Base-by-base conservation (phyloP, 371 early-diverging fungal genomes). In the Mucor plumbeus region DNA sequence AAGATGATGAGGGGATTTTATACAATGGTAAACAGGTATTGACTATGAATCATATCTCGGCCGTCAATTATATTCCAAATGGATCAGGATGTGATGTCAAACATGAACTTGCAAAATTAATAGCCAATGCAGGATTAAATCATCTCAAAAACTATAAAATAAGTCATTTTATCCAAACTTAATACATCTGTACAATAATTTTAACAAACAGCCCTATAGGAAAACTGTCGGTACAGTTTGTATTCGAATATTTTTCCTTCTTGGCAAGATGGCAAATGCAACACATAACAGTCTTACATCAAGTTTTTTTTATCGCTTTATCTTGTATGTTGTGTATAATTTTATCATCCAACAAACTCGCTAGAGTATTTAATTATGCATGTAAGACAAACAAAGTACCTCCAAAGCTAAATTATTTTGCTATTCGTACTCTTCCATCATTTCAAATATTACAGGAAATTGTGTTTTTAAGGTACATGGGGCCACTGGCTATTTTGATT, bases 211-310 rank as follows among this genome's bases (percentile, higher is more conserved):
- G 1, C 26, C 4, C 73, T 66, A 47, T 65, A 80, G 78, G 86
- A 82, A 0, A 74, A 74, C 77, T 83, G 75, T 82, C 85, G 0
- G 69, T 82, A 35, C 81, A 79, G 38, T 71, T 75, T 33, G 80
- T 81, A 33, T 69, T 78, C 63, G 79, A 85, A 1, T 86, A 79
- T 54, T 73, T 84, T 33, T 78, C 83, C 1, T 77, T 79, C 60
- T 59, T 86, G 17, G 73, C 85, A 8, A 80, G 71, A 36, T 86
- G 86, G 86, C 66, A 82, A 34, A 86, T 86, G 86, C 69, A 72
- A 26, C 74, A 80, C 19, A 78, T 86, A 14, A 76, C 80, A 54
- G 73, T 83, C 7, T 83, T 80, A 60, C 86, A 84, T 6, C 60
- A 59, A 43, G 60, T 59, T 33, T 40, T 44, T 55, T 35, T n/a